These are phyloP conservation scores for Calonectria naviculata DNA, from an alignment of 2,329 filamentous ascomycete species.

Conservation along the genomic window DNA sequence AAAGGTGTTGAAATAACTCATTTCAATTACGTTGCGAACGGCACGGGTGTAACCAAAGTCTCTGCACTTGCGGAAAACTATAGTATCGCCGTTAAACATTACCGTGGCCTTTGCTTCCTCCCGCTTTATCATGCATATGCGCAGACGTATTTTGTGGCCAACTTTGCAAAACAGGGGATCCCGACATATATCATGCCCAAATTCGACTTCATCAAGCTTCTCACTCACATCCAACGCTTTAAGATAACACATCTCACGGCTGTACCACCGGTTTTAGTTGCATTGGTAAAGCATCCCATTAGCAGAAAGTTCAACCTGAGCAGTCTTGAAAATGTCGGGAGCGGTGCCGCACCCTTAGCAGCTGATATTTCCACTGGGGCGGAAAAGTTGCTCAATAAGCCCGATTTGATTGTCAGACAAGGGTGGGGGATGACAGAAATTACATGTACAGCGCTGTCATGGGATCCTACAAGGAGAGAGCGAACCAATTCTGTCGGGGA, in stretches of 20 bases:
- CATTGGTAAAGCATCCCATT: conserved; percentile 76
- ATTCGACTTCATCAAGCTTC: conserved; percentile 80
- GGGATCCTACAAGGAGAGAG: conserved; percentile 68
- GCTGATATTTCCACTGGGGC: conserved; percentile 56
- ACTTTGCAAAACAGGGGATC: conserved; percentile 61
- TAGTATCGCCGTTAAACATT: conserved; percentile 48
- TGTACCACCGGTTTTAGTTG: conserved; percentile 81
- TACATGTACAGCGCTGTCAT: conserved; percentile 77
- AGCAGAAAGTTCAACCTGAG: conserved; percentile 76
- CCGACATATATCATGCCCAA: conserved; percentile 82
- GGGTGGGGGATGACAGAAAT: conserved; percentile 91
- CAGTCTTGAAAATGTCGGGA: conserved; percentile 67
- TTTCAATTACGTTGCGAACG: conserved; percentile 78
- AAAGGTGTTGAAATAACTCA: conserved; percentile 88
- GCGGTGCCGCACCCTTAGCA: conserved; percentile 77
- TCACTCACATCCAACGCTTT: conserved; percentile 74
- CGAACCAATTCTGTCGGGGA: conserved; percentile 31
- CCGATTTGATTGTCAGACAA: conserved; percentile 60
- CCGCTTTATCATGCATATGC: conserved; percentile 81
- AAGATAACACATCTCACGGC: conserved; percentile 73
- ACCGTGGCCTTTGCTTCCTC: conserved; percentile 71
- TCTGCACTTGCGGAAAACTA: conserved; percentile 50
- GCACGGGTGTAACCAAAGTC: conserved; percentile 62
- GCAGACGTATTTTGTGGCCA: conserved; percentile 77
- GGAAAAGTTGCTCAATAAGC: conserved; percentile 62